Conservation (phyloP, 257 asterid species). For the Perilla frutescens region DNA sequence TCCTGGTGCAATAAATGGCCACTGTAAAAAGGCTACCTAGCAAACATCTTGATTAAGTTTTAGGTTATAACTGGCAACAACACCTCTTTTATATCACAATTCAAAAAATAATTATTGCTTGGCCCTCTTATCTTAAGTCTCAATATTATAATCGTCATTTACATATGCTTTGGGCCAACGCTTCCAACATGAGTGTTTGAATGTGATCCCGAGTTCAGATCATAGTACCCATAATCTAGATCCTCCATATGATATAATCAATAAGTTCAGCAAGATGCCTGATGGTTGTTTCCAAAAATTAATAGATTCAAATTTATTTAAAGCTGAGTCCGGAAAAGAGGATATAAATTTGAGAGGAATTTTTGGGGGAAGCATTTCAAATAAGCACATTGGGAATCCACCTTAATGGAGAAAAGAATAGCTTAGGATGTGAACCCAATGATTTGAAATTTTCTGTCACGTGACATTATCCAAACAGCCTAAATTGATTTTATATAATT, state of each 20-base stretch:
- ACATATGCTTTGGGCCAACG: neutral
- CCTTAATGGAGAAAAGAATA: neutral
- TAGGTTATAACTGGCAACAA: neutral
- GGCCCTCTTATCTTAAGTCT: slow-evolving; percentile 1
- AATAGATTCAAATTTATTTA: slow-evolving; percentile 1
- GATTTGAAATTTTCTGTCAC: neutral
- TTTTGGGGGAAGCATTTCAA: neutral
- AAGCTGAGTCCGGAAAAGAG: neutral
- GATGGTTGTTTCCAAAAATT: slow-evolving; percentile 1
- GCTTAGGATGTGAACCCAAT: slow-evolving; percentile 4
- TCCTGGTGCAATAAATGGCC: neutral
- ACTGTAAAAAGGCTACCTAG: neutral
- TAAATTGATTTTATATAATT: neutral
- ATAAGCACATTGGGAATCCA: neutral
- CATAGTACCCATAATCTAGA: slow-evolving; percentile 1
- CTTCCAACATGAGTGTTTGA: slow-evolving; percentile 3
- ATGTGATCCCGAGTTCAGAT: slow-evolving; percentile 5
- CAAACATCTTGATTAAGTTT: neutral
- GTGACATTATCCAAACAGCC: neutral
- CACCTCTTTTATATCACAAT: neutral
- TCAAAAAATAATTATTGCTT: neutral
- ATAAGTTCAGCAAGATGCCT: neutral
- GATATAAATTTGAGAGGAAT: neutral
- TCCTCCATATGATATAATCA: neutral
- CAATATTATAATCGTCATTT: slow-evolving; percentile 6